These are phyloP conservation scores for Chaetothyriales sp. DNA, from an alignment of 2,329 filamentous ascomycete species.

Conservation along the genomic window DNA sequence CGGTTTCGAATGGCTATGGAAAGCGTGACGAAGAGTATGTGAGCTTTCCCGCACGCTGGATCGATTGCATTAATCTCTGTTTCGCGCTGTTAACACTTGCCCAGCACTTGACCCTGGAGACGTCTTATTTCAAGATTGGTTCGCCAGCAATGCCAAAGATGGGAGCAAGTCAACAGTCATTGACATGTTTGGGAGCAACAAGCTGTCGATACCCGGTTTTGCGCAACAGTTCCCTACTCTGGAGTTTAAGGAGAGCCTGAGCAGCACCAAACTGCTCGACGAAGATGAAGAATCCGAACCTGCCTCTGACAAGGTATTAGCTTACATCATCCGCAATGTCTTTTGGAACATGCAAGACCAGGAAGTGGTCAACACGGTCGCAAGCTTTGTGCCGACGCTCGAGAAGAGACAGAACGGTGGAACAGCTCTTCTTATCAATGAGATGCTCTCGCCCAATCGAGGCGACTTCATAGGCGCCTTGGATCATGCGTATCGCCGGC, in stretches of 20 bases:
- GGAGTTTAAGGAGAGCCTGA: constrained; percentile 1
- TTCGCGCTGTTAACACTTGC: background rate
- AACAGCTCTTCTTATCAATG: no score
- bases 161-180: constrained; percentile 1
- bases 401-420: no score
- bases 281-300: background rate
- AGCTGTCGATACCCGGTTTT: constrained; percentile 3
- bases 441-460: background rate
- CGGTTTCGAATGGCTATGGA: constrained; percentile 10
- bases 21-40: constrained; percentile 10
- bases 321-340: constrained; percentile 9
- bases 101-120: constrained; percentile 10
- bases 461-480: constrained; percentile 7
- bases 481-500: constrained; percentile 11
- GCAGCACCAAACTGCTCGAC: background rate
- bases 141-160: background rate
- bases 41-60: background rate
- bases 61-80: background rate
- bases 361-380: constrained; percentile 5
- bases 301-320: background rate
- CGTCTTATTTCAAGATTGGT: constrained; percentile 5
- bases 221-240: constrained; percentile 1
- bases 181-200: constrained; percentile 2
- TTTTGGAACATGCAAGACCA: constrained; percentile 10
- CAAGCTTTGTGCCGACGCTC: background rate